Evolutionary conservation across 495 filamentous ascomycete genomes (phyloP), one percentile per base, ranked within the genome.

Genomic region (Coniosporium apollinis): DNA sequence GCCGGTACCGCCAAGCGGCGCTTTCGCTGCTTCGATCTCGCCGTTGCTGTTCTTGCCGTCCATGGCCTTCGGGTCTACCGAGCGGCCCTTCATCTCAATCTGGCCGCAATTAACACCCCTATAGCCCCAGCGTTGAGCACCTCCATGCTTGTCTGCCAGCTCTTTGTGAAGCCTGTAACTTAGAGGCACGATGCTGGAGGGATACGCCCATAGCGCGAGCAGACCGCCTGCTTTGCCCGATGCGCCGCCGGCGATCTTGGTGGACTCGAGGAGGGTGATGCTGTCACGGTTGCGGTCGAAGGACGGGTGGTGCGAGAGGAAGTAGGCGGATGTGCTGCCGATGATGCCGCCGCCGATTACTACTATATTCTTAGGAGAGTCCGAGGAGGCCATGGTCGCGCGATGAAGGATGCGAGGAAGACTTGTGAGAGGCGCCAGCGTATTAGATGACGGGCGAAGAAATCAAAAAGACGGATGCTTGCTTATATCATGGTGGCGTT

Each of bases 181-280:
- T 35, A 97, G 61, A 2, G 82, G 81, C 1, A 94, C 89, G 38
- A 97, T 70, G 47, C 68, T 79, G 43, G 55, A 66, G 1, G 89
- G 89, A 48, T 94, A 94, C 8, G 89, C 89, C 89, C 89, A 97
- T 26, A 85, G 64, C 1, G 76, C 89, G 13, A 97, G 62, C 9
- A 97, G 67, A 1, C 89, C 89, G 3, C 89, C 89, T 1, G 89
- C 89, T 62, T 97, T 97, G 5, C 89, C 89, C 17, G 84, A 93
- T 26, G 89, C 89, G 17, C 80, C 87, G 8, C 85, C 78, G 11
- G 89, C 89, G 42, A 96, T 82, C 26, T 78, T 68, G 10, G 74
- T 74, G 1, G 89, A 85, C 65, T 97, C 89, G 41, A 97, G 64
- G 21, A 97, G 72, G 9, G 79, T 93, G 43, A 97, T 73, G 34